Base-by-base conservation (phyloP, 2,329 filamentous ascomycete species). In the Fusarium austroafricanum region DNA sequence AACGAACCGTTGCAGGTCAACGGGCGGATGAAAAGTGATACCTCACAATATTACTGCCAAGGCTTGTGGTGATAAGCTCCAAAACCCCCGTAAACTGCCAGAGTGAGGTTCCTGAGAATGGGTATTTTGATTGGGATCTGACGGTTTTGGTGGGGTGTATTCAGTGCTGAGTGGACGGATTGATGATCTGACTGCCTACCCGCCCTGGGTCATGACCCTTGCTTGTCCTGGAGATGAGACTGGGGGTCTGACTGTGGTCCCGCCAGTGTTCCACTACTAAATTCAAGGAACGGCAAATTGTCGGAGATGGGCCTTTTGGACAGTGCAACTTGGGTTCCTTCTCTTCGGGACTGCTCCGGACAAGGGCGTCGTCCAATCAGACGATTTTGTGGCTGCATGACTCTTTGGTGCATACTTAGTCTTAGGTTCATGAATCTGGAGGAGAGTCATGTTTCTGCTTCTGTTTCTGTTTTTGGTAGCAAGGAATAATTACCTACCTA, bases 341-440 rank as follows among this genome's bases (percentile, higher is more conserved):
- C 46, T 55, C 33, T 40, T 61, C 61, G 65, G 65, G 61, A 69
- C 52, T 43, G 40, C 61, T 60, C 65, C 65, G 60, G 54, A 44
- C 23, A 40, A 18, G 23, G 43, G 21, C 4, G 14, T 6, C 12
- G 12, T 3, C 61, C 59, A 64, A 64, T 52, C 23, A 51, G 10
- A n/a, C 9, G 8, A 10, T 20, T 29, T 31, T 23, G 12, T 11
- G 14, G 6, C 9, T 40, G 26, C 31, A 51, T 64, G 61, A 64
- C 61, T 64, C 61, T 52, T 17, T 58, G 37, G 45, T 58, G 23
- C 29, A 10, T 42, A 43, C 59, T 23, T 47, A 51, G 52, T 64
- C 40, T 38, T 46, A 12, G 23, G 35, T 38, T 59, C 61, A 64
- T 64, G 61, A 64, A 40, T 59, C 55, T 59, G 33, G 17, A 21